Percentiles rank a stretch among this genome's conserved stretches.
These are phyloP conservation scores for Platismatia glauca DNA, from an alignment of 495 filamentous ascomycete genomes.

Conservation along the genomic window DNA sequence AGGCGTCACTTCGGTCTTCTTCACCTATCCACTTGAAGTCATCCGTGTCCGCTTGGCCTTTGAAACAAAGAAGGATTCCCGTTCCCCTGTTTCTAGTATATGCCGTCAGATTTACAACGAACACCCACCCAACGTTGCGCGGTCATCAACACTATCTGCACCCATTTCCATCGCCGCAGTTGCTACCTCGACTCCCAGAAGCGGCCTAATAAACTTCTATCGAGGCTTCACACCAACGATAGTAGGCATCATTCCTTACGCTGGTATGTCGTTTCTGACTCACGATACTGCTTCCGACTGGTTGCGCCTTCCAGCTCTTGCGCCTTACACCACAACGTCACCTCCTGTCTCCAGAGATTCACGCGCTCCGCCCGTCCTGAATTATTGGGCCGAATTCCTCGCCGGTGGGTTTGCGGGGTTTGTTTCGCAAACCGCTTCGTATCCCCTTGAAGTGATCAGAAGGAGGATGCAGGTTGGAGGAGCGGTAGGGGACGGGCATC, in stretches of 20 bases:
- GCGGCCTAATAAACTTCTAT: constrained; percentile 83
- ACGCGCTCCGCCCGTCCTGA: constrained; percentile 46
- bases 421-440: constrained; percentile 82
- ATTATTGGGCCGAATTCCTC: constrained; percentile 72
- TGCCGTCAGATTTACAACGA: constrained; percentile 81
- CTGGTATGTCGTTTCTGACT: constrained; percentile 92
- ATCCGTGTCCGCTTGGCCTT: constrained; percentile 89
- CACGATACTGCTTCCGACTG: constrained; percentile 82
- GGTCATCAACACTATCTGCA: constrained; percentile 20
- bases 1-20: constrained; percentile 83
- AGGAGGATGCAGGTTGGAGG: constrained; percentile 94
- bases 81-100: constrained; percentile 59
- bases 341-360: constrained; percentile 27
- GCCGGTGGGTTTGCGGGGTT: constrained; percentile 79
- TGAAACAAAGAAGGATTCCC: constrained; percentile 65
- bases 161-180: constrained; percentile 30
- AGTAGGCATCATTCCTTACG: constrained; percentile 91
- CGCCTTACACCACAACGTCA: constrained; percentile 57
- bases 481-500: constrained; percentile 78
- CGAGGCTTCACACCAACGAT: constrained; percentile 86
- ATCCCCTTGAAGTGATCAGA: constrained; percentile 86
- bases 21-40: constrained; percentile 90
- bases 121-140: constrained; percentile 30
- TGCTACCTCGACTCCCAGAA: constrained; percentile 39
- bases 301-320: constrained; percentile 56